Conservation (phyloP, 2,329 filamentous ascomycete genomes). For the Fusarium sarcochroum region DNA sequence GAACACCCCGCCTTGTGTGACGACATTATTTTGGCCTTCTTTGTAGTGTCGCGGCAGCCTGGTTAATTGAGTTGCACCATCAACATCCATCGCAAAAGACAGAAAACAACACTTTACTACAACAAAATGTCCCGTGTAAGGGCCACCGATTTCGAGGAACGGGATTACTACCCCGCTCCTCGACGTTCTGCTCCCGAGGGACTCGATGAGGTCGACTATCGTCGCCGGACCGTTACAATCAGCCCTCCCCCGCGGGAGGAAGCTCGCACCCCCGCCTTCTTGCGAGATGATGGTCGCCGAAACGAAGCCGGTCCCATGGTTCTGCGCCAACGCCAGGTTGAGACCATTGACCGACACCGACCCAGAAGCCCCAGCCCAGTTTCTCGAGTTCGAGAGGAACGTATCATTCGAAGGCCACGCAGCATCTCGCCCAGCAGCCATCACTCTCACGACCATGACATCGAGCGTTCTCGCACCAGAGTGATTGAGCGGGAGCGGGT, state of each 20-base stretch:
- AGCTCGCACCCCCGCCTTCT: conserved; percentile 64
- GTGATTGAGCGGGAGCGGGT: conserved; percentile 49
- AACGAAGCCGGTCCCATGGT: conserved; percentile 66
- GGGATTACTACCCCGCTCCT: conserved; percentile 59
- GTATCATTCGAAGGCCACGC: conserved; percentile 59
- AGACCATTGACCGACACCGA: conserved; percentile 66
- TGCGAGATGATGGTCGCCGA: conserved; percentile 65
- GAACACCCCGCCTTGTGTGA: conserved; percentile 37
- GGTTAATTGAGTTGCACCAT: conserved; percentile 31
- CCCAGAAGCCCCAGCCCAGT: conserved; percentile 61
- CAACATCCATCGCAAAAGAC: conserved; percentile 20
- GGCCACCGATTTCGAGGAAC: conserved; percentile 61
- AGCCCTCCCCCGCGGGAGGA: conserved; percentile 62
- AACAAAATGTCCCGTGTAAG: conserved; percentile 49
- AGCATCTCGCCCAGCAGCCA: conserved; percentile 57
- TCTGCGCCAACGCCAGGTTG: conserved; percentile 68
- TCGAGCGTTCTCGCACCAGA: conserved; percentile 55
- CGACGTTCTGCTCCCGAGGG: conserved; percentile 53
- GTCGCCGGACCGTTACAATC: conserved; percentile 54
- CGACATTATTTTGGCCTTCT: conserved; percentile 29
- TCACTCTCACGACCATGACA: conserved; percentile 54
- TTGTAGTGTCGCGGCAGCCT: conserved; percentile 26
- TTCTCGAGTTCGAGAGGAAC: conserved; percentile 59
- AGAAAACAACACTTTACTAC: conserved; percentile 16
- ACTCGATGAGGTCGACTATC: conserved; percentile 55